A percentile compares a stretch with the other conserved stretches of the same genome.
Evolutionary conservation across 768 basidiomycete species (phyloP).

Genomic region (Hortiboletus flavorubellus): DNA sequence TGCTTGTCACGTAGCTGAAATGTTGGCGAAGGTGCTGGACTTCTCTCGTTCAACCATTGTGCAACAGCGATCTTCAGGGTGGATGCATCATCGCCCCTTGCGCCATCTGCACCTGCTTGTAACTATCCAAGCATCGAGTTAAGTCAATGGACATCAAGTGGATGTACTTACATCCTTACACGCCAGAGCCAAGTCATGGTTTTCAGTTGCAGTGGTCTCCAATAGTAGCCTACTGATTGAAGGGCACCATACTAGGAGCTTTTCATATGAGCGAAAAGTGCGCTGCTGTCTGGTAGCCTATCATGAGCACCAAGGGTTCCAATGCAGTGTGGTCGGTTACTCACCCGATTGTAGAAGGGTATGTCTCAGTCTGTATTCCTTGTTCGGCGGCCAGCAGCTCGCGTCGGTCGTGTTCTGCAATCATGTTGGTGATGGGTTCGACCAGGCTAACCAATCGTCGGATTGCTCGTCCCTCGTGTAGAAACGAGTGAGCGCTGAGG

Average conservation of each 20-base stretch:
- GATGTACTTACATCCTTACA: too few relatives aligned
- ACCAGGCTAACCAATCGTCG: background rate
- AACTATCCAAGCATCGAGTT: background rate
- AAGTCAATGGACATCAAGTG: too few relatives aligned
- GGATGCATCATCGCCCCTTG: slow-evolving; percentile 5
- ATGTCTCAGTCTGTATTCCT: background rate
- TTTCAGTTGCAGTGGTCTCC: too few relatives aligned
- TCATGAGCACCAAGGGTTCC: too few relatives aligned
- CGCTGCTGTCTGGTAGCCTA: background rate
- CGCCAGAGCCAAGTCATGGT: too few relatives aligned
- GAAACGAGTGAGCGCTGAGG: background rate
- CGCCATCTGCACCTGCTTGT: slow-evolving; percentile 6
- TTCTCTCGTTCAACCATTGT: background rate
- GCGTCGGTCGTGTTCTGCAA: background rate
- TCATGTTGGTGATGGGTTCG: background rate
- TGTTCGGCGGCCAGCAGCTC: background rate
- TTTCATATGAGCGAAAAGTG: background rate
- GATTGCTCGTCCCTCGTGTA: background rate
- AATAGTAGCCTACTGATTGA: background rate
- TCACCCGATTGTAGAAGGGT: too few relatives aligned
- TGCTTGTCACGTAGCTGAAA: background rate
- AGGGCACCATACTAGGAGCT: background rate
- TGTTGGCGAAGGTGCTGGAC: background rate
- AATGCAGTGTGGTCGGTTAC: too few relatives aligned
- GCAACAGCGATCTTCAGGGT: background rate